Conservation (phyloP, 2,329 filamentous ascomycete genomes). For the Triangularia verruculosa region DNA sequence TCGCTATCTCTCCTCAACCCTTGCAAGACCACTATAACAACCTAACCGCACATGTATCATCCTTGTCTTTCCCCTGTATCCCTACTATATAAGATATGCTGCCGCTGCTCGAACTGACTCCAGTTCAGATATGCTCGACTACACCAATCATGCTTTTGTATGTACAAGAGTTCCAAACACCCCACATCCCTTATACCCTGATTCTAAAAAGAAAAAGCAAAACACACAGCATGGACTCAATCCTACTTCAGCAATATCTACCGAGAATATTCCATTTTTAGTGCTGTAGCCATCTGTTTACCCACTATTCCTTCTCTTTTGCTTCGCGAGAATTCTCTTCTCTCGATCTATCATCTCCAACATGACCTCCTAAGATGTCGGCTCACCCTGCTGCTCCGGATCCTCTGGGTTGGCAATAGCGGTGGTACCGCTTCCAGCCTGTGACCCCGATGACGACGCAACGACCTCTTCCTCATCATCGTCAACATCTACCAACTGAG, state of each 20-base stretch:
- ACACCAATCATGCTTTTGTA: background rate
- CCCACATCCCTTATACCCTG: background rate
- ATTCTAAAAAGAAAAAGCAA: background rate
- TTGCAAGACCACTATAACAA: background rate
- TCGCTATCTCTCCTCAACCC: background rate
- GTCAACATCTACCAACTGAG: conserved; percentile 40
- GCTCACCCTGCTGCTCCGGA: background rate
- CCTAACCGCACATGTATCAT: background rate
- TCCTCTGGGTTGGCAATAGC: background rate
- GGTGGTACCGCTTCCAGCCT: background rate
- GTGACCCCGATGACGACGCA: background rate
- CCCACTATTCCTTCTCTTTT: background rate
- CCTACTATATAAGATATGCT: background rate
- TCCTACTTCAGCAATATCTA: background rate
- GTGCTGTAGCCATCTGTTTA: background rate
- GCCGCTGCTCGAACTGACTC: background rate
- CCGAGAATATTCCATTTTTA: background rate
- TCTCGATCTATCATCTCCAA: background rate
- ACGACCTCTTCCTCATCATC: conserved; percentile 25
- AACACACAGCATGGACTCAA: background rate
- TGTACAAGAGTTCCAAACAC: background rate
- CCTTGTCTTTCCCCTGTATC: background rate
- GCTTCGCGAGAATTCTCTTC: background rate
- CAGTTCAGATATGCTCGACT: background rate
- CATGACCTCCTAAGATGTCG: background rate